phyloP scores from a whole-genome alignment of 2,329 filamentous ascomycete genomes.

The Penicillium capsulatum region DNA sequence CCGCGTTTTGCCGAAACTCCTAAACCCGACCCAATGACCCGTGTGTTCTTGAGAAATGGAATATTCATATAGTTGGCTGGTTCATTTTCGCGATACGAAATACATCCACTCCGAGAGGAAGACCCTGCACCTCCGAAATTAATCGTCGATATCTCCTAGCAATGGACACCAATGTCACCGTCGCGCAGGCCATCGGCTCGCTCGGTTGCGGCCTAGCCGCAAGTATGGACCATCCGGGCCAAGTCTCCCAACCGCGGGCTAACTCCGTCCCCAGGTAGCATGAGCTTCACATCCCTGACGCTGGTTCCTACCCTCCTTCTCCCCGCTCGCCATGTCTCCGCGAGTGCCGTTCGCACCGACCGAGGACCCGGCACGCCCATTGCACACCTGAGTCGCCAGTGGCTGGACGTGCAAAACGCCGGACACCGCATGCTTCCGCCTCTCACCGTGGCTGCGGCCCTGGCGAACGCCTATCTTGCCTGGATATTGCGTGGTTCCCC shows the following conservation, averaged over 20 bases:
- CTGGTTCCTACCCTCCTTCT: constrained; percentile 20
- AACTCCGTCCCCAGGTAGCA: constrained; percentile 18
- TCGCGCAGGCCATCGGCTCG: too few relatives aligned
- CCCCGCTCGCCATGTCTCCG: constrained; percentile 13
- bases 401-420: constrained; percentile 39
- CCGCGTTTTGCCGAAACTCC: too few relatives aligned
- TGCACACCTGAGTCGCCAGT: constrained; percentile 30
- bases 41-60: too few relatives aligned
- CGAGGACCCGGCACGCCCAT: constrained; percentile 17
- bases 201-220: constrained; percentile 16
- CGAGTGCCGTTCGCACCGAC: constrained; percentile 5
- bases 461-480: constrained; percentile 46
- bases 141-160: too few relatives aligned
- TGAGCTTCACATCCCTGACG: constrained; percentile 21
- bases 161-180: too few relatives aligned
- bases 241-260: not conserved
- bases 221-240: constrained; percentile 6
- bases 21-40: too few relatives aligned
- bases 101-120: too few relatives aligned
- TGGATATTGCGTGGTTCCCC: constrained; percentile 17
- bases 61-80: too few relatives aligned
- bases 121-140: too few relatives aligned
- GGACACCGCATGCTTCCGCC: constrained; percentile 53
- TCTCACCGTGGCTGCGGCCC: constrained; percentile 49
- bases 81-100: too few relatives aligned